Percentiles rank a stretch among this genome's conserved stretches.
These are phyloP conservation scores for Limtongia smithiae DNA, from an alignment of 805 yeast species.

Conservation along the genomic window DNA sequence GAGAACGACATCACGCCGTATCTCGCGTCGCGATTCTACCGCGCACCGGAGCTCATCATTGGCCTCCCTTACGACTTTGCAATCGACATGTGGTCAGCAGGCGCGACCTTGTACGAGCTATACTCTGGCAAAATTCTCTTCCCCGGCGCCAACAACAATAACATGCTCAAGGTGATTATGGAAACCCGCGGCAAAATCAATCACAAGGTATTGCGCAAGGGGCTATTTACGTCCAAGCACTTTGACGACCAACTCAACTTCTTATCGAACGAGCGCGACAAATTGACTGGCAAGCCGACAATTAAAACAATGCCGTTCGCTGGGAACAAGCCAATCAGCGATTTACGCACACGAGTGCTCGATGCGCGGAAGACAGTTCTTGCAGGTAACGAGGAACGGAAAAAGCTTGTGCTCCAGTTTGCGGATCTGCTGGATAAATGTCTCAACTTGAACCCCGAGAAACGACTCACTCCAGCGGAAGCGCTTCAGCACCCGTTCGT, in stretches of 20 bases:
- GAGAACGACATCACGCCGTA: slow-evolving; percentile 35
- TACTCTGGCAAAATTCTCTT: slow-evolving; percentile 86
- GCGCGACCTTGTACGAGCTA: slow-evolving; percentile 90
- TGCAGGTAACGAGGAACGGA: background rate
- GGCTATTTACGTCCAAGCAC: slow-evolving; percentile 31
- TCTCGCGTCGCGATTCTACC: slow-evolving; percentile 58
- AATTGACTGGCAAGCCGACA: slow-evolving; percentile 29
- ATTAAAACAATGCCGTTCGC: slow-evolving; percentile 25
- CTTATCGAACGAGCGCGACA: slow-evolving; percentile 29
- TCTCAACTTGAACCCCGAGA: slow-evolving; percentile 50
- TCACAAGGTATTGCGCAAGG: slow-evolving; percentile 35
- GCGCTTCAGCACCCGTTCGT: slow-evolving; percentile 57
- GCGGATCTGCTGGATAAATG: slow-evolving; percentile 35
- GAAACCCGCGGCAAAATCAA: slow-evolving; percentile 35
- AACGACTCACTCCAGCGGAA: slow-evolving; percentile 64
- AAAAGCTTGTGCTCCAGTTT: slow-evolving; percentile 25
- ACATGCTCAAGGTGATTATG: slow-evolving; percentile 41
- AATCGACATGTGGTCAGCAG: slow-evolving; percentile 94
- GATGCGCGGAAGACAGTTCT: slow-evolving; percentile 2
- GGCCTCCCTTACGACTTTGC: slow-evolving; percentile 59
- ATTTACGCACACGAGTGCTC: slow-evolving; percentile 12
- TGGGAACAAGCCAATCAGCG: slow-evolving; percentile 11
- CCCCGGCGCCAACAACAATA: slow-evolving; percentile 87
- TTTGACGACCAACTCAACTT: slow-evolving; percentile 35
- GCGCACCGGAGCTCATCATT: slow-evolving; percentile 70